Base-by-base conservation (phyloP, 257 asterid species). In the Capsicum chinense region DNA sequence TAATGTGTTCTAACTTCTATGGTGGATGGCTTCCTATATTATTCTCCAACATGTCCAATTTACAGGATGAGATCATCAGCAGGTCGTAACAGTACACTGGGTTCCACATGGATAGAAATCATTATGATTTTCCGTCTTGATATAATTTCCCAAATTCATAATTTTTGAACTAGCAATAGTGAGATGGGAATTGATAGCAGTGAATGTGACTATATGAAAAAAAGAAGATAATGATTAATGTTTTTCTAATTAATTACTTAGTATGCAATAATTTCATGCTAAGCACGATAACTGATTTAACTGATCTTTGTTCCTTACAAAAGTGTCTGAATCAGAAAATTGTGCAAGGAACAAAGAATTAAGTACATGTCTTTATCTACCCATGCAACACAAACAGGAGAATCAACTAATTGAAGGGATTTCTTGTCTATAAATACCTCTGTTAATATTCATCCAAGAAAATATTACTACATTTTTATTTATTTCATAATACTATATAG, bases 371-470 rank as follows among this genome's bases (percentile, higher is more conserved):
- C 83, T 56, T 79, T 42, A 48, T 88, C 57, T 3, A 21, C 15
- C 50, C 14, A 39, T 19, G 58, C 48, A 68, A 58, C 68, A 70
- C 37, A 7, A 19, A 64, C 35, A 33, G 50, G 57, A 10, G 54
- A 60, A 11, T 39, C 52, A 21, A 16, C 74, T 66, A 37, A 37
- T 37, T 56, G 63, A 7, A 19, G 19, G 68, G 37, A 37, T 78
- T 70, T 80, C 73, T 78, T 42, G 82, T 73, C 88, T 88, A 88
- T 88, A 88, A 88, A 86, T 39, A 14, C 87, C 84, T 48, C 64
- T 19, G 10, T 50, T 44, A 26, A 48, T 39, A 79, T 58, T 56
- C 80, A 84, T 63, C 71, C 56, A 33, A 16, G 11, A 83, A 58
- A 19, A 79, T 0, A 47, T 37, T n/a, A 35, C n/a, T 19, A n/a